phyloP scores from a whole-genome alignment of 345 rosid genomes.

The Gossypium bickii region DNA sequence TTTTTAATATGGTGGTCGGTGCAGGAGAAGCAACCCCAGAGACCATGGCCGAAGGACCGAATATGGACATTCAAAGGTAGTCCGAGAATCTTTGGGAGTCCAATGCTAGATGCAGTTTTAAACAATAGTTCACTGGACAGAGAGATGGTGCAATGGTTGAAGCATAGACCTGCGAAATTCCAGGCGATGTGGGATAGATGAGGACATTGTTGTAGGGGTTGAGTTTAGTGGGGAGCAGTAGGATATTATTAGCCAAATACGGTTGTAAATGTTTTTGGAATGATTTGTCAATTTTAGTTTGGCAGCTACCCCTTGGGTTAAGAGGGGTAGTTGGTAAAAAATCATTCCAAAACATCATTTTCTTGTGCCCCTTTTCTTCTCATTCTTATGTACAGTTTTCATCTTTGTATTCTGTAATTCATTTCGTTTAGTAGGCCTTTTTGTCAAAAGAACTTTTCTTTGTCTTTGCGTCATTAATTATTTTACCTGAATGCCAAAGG shows the following conservation, averaged over 20 bases:
- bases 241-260: slow-evolving; percentile 12
- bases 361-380: slow-evolving; percentile 20
- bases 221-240: slow-evolving; percentile 15
- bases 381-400: slow-evolving; percentile 58
- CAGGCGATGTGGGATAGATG: slow-evolving; percentile 80
- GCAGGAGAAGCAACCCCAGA: slow-evolving; percentile 86
- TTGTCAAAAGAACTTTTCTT: not conserved
- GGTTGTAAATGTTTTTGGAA: slow-evolving; percentile 33
- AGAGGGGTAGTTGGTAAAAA: slow-evolving; percentile 31
- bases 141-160: slow-evolving; percentile 89
- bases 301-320: slow-evolving; percentile 30
- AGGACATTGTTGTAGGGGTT: not conserved
- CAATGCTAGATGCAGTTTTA: slow-evolving; percentile 82
- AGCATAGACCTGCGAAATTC: slow-evolving; percentile 63
- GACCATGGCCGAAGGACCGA: slow-evolving; percentile 90
- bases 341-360: slow-evolving; percentile 38
- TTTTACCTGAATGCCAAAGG: no score
- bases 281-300: slow-evolving; percentile 31
- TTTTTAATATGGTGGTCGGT: not conserved
- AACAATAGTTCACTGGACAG: slow-evolving; percentile 50
- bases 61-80: slow-evolving; percentile 77
- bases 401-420: slow-evolving; percentile 46
- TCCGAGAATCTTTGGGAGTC: slow-evolving; percentile 72
- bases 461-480: no score
- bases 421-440: slow-evolving; percentile 19